Percentiles rank a stretch among this genome's conserved stretches.
phyloP scores from a whole-genome alignment of 306 rosid genomes.

The Dryas octopetala region DNA sequence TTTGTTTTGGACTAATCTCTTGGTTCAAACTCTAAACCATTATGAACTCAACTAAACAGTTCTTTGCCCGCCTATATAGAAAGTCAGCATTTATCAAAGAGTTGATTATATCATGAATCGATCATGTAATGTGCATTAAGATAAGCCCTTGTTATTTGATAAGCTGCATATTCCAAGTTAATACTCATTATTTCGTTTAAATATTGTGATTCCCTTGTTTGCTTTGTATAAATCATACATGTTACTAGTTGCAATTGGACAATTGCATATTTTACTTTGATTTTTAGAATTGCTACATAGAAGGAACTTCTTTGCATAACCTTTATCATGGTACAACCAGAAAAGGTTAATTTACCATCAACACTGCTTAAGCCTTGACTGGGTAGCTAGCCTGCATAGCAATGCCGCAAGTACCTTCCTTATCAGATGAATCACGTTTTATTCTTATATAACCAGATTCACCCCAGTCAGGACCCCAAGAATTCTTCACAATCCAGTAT shows the following conservation, averaged over 20 bases:
- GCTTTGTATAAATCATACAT: conserved; percentile 10
- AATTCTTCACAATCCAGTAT: conserved; percentile 75
- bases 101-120: background rate
- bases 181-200: background rate
- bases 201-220: conserved; percentile 5
- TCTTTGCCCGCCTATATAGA: background rate
- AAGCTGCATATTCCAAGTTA: background rate
- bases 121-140: background rate
- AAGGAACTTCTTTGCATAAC: background rate
- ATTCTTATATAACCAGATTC: conserved; percentile 65
- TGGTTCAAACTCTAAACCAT: background rate
- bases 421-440: conserved; percentile 26
- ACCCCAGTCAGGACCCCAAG: conserved; percentile 73
- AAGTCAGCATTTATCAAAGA: background rate
- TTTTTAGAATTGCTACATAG: conserved; percentile 3
- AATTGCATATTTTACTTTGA: conserved; percentile 15
- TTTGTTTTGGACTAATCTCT: background rate
- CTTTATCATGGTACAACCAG: conserved; percentile 19
- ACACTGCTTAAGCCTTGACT: conserved; percentile 30
- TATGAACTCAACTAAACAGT: background rate
- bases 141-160: background rate
- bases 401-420: conserved; percentile 64
- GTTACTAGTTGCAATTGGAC: conserved; percentile 23
- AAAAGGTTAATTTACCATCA: conserved; percentile 13
- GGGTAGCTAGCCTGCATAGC: conserved; percentile 73